phyloP scores from a whole-genome alignment of 148 eudicot species.

The Chenopodium album region DNA sequence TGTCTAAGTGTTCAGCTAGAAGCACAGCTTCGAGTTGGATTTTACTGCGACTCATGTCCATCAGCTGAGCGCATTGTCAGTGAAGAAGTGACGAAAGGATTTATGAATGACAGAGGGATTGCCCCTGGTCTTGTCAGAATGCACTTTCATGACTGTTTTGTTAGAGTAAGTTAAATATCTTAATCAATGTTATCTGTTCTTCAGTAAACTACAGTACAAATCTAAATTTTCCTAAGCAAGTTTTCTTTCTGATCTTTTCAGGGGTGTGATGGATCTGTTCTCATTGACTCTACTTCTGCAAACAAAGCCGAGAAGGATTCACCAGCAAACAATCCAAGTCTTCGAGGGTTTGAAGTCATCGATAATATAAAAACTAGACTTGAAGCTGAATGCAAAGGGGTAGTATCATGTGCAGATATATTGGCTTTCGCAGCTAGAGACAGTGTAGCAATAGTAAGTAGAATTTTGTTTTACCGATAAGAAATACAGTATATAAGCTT shows the following conservation, averaged over 20 bases:
- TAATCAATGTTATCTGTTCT: background rate
- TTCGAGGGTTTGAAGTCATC: slow-evolving; percentile 72
- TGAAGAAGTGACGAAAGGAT: slow-evolving; percentile 40
- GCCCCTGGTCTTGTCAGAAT: slow-evolving; percentile 58
- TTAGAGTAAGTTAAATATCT: slow-evolving; percentile 40
- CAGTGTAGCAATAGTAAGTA: slow-evolving; percentile 25
- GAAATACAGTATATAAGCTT: background rate
- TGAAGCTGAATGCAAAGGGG: slow-evolving; percentile 49
- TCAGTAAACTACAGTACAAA: background rate
- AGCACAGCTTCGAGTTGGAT: slow-evolving; percentile 55
- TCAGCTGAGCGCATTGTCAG: slow-evolving; percentile 46
- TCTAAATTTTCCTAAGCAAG: background rate
- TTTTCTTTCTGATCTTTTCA: background rate
- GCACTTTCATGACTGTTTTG: slow-evolving; percentile 73
- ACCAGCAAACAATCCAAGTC: slow-evolving; percentile 59
- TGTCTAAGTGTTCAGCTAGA: slow-evolving; percentile 24
- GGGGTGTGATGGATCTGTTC: slow-evolving; percentile 89
- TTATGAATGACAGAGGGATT: slow-evolving; percentile 33
- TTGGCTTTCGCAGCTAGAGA: slow-evolving; percentile 37
- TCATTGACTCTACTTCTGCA: slow-evolving; percentile 65
- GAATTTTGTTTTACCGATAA: background rate
- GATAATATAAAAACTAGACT: slow-evolving; percentile 65
- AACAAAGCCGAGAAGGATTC: slow-evolving; percentile 77
- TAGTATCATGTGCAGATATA: slow-evolving; percentile 39
- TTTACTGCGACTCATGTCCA: slow-evolving; percentile 36